Base-by-base conservation (phyloP, 2,329 filamentous ascomycete genomes). In the Ophiostoma quercus region DNA sequence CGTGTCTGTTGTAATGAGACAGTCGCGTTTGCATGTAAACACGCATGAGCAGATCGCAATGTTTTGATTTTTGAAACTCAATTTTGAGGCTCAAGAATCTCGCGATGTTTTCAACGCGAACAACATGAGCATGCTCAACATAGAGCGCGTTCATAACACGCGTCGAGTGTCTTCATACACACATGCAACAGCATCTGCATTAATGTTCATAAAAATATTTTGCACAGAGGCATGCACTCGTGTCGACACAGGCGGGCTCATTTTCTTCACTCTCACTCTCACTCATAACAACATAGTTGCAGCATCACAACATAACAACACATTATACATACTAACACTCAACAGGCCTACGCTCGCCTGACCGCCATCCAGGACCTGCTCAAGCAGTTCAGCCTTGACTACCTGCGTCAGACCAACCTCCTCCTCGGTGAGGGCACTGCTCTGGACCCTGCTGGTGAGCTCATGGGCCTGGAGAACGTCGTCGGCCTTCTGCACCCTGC, bases 361-460 rank as follows among this genome's bases (percentile, higher is more conserved):
- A 88, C 90, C 73, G 91, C 90, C 71, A 90, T 97, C 67, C 88
- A 94, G 76, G 88, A 89, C 72, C 86, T 92, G 57, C 88, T 97
- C 77, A 89, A 91, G 76, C 89, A 89, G 71, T 89, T 96, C 75
- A 90, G 91, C 73, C 86, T 88, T 76, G 92, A 94, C 75, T 97
- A 96, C 81, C 87, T 96, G 77, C 90, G 92, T 77, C 92, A 97
- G 83, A 93, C 91, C 75, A 92, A 94, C 79, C 88, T 92, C 8
- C 87, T 96, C 66, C 86, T 97, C 34, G 89, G 89, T 74, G 88
- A 85, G 81, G 84, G 80, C 75, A 54, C 51, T 12, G 66, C 43
- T 37, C 75, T 81, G 69, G 84, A 86, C 73, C 81, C 81, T 73
- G 78, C 77, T 62, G 78, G 79, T 41, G 81, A 81, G 47, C 78